phyloP scores from a whole-genome alignment of 2,329 filamentous ascomycete species.

The Diaporthe humulicola region DNA sequence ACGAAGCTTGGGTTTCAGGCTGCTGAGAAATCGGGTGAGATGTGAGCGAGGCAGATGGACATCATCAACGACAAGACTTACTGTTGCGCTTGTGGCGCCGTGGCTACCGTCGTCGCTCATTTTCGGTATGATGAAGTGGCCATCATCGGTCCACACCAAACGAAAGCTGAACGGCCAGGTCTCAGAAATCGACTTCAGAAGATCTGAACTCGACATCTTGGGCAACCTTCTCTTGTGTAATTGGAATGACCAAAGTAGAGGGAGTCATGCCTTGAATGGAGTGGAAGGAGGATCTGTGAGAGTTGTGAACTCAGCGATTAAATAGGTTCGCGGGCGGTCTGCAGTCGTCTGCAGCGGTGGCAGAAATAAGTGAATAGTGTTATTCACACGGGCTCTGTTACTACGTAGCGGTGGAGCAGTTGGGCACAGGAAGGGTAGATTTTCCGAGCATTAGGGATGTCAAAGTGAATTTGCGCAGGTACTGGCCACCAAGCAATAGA shows the following conservation, averaged over 20 bases:
- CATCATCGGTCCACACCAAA: background rate
- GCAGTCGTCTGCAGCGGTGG: background rate
- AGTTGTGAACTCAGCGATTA: background rate
- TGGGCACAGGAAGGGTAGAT: too few relatives aligned
- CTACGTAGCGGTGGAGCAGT: too few relatives aligned
- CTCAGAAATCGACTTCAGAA: background rate
- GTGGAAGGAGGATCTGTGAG: too few relatives aligned
- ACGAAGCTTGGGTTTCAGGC: background rate
- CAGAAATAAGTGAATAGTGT: background rate
- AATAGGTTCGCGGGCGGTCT: background rate
- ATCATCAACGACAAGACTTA: fast-evolving
- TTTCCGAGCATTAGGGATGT: too few relatives aligned
- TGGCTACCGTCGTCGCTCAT: background rate
- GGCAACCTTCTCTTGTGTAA: background rate
- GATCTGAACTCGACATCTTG: background rate
- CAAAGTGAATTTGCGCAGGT: background rate
- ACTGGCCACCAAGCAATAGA: background rate
- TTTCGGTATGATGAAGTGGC: background rate
- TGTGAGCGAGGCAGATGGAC: too few relatives aligned
- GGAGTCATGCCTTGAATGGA: background rate
- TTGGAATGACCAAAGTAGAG: background rate
- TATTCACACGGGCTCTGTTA: fast-evolving
- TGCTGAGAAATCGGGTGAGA: background rate
- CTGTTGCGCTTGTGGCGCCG: background rate
- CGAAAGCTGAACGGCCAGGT: background rate